These are phyloP conservation scores for Ettlia oleoabundans DNA, from an alignment of 139 green algal species.

Conservation along the genomic window DNA sequence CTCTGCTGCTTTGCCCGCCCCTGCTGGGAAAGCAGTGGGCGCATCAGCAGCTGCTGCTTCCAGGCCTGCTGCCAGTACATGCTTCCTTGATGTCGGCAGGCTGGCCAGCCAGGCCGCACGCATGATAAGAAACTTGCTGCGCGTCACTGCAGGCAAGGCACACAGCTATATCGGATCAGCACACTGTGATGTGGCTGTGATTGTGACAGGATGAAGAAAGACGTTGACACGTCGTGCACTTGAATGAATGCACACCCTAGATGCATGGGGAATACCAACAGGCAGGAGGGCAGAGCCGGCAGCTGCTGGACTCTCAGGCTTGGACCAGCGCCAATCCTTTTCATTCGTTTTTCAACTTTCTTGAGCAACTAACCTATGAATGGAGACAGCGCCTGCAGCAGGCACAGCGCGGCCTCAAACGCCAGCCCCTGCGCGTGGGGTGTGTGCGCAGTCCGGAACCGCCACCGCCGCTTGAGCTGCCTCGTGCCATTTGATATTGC, in stretches of 20 bases:
- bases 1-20: background rate
- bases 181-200: background rate
- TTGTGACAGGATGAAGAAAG: background rate
- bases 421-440: no score
- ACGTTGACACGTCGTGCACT: no score
- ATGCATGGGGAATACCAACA: background rate
- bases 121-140: background rate
- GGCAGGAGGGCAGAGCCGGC: background rate
- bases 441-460: background rate
- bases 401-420: background rate
- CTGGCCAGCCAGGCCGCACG: conserved; percentile 8
- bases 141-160: background rate
- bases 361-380: background rate
- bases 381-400: background rate
- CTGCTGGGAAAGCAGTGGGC: background rate
- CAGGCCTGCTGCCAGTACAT: background rate
- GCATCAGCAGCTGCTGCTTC: background rate
- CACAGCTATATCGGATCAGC: background rate
- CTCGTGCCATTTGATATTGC: no score
- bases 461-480: background rate
- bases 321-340: background rate
- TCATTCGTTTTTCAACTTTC: no score
- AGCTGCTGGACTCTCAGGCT: background rate
- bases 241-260: background rate
- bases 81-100: background rate